phyloP scores from a whole-genome alignment of 2,329 filamentous ascomycete species.

The Pestalotiopsis sp. region DNA sequence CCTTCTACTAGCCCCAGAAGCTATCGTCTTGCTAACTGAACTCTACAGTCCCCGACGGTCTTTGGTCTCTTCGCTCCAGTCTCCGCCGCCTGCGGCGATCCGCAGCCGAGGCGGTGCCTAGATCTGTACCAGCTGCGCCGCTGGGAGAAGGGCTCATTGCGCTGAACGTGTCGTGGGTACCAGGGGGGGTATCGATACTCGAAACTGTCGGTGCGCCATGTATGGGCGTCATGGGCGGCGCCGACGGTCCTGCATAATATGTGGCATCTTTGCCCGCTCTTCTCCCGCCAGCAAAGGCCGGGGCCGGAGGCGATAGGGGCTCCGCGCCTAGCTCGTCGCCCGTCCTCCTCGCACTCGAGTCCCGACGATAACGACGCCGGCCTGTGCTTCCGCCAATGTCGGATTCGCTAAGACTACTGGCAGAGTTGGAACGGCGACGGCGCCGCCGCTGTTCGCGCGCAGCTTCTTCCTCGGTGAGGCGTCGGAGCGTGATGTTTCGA shows the following conservation, averaged over 20 bases:
- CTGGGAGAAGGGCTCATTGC: constrained; percentile 49
- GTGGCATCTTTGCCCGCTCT: constrained; percentile 58
- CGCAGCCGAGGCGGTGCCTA: constrained; percentile 42
- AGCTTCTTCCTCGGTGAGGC: constrained; percentile 61
- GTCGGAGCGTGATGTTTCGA: constrained; percentile 60
- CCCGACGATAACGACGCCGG: constrained; percentile 51
- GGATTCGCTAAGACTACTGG: constrained; percentile 57
- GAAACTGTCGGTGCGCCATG: constrained; percentile 40
- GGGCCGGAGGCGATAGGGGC: constrained; percentile 54
- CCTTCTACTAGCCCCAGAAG: neutral
- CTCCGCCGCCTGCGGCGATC: constrained; percentile 57
- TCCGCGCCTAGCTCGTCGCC: constrained; percentile 48
- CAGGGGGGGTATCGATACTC: constrained; percentile 46
- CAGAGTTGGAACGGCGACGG: constrained; percentile 44
- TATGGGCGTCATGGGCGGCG: constrained; percentile 10
- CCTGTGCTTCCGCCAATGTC: constrained; percentile 48
- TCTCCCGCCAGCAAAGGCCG: constrained; percentile 53
- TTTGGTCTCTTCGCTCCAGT: constrained; percentile 50
- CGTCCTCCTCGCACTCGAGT: constrained; percentile 45
- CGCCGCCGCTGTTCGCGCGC: constrained; percentile 38
- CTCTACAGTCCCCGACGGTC: constrained; percentile 24
- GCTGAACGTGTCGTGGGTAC: constrained; percentile 55
- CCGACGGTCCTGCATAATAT: constrained; percentile 52
- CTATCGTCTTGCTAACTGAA: constrained; percentile 15
- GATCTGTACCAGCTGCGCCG: constrained; percentile 36